phyloP scores from a whole-genome alignment of 208 protist genomes.

The Plasmodiophora brassicae region DNA sequence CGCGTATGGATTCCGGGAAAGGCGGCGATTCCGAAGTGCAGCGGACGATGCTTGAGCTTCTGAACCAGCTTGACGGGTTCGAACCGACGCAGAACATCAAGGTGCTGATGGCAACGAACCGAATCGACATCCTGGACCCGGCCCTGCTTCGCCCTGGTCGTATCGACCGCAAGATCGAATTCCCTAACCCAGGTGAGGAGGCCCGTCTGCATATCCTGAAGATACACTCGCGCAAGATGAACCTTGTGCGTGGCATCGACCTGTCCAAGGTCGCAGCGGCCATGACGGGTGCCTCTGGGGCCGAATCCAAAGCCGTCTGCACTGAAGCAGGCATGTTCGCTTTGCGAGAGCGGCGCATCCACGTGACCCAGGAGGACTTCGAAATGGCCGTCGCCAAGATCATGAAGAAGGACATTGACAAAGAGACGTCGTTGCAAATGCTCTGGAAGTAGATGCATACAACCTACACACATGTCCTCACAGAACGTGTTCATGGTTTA shows the following conservation, averaged over 20 bases:
- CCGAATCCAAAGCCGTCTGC: slow-evolving; percentile 87
- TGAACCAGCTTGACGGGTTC: slow-evolving; percentile 99
- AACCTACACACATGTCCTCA: too few species aligned
- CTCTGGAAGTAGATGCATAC: slow-evolving; percentile 94
- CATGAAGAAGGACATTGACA: slow-evolving; percentile 93
- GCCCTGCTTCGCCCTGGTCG: slow-evolving; percentile 96
- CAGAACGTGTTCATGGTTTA: too few species aligned
- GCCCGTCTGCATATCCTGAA: slow-evolving; percentile 94
- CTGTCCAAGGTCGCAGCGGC: slow-evolving; percentile 84
- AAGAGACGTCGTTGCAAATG: slow-evolving; percentile 92
- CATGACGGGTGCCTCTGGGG: slow-evolving; percentile 92
- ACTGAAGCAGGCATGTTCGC: slow-evolving; percentile 97
- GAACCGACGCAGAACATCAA: slow-evolving; percentile 98
- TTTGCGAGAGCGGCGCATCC: slow-evolving; percentile 96
- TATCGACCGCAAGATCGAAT: slow-evolving; percentile 76
- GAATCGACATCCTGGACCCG: slow-evolving; percentile 98
- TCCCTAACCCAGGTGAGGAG: slow-evolving; percentile 59
- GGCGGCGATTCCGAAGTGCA: slow-evolving; percentile 90
- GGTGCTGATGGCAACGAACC: slow-evolving; percentile 93
- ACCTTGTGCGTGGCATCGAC: slow-evolving; percentile 96
- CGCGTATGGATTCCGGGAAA: slow-evolving; percentile 60
- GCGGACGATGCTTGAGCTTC: slow-evolving; percentile 99
- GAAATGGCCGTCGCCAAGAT: slow-evolving; percentile 98
- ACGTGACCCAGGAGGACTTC: slow-evolving; percentile 99
- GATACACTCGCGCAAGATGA: slow-evolving; percentile 99